These are phyloP conservation scores for Aspergillus cavernicola DNA, from an alignment of 495 filamentous ascomycete genomes.

Conservation along the genomic window DNA sequence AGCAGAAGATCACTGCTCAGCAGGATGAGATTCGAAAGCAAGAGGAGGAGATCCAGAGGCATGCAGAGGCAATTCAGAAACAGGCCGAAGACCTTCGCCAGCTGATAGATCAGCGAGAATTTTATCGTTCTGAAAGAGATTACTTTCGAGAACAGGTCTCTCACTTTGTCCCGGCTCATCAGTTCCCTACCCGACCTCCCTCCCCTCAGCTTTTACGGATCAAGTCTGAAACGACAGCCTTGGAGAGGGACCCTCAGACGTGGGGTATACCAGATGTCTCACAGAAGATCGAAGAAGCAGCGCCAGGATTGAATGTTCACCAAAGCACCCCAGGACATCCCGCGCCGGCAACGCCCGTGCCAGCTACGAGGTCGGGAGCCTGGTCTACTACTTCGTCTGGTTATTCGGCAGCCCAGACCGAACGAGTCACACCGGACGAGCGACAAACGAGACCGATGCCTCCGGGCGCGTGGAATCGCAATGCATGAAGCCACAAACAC, in stretches of 20 bases:
- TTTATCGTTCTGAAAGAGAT: constrained; percentile 58
- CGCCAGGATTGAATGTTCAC: neutral
- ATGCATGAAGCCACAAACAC: neutral
- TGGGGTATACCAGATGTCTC: constrained; percentile 10
- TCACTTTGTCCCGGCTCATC: constrained; percentile 44
- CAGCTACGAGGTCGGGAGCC: constrained; percentile 1
- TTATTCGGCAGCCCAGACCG: constrained; percentile 5
- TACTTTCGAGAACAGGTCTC: constrained; percentile 61
- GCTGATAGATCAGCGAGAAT: constrained; percentile 49
- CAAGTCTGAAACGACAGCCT: constrained; percentile 6
- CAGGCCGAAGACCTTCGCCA: constrained; percentile 58
- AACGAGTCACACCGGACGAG: neutral
- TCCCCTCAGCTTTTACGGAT: constrained; percentile 31
- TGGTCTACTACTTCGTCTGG: constrained; percentile 11
- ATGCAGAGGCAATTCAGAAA: constrained; percentile 48
- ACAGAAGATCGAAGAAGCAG: constrained; percentile 4
- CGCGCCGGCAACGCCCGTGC: neutral
- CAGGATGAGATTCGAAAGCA: constrained; percentile 59
- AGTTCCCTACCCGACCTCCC: constrained; percentile 38
- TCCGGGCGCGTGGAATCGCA: neutral
- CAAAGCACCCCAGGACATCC: neutral
- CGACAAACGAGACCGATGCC: constrained; percentile 1
- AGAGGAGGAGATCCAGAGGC: constrained; percentile 56
- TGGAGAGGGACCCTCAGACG: constrained; percentile 3
- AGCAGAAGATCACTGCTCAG: constrained; percentile 53